These are phyloP conservation scores for Nemania sp. DNA, from an alignment of 2,329 filamentous ascomycete species.

Conservation along the genomic window DNA sequence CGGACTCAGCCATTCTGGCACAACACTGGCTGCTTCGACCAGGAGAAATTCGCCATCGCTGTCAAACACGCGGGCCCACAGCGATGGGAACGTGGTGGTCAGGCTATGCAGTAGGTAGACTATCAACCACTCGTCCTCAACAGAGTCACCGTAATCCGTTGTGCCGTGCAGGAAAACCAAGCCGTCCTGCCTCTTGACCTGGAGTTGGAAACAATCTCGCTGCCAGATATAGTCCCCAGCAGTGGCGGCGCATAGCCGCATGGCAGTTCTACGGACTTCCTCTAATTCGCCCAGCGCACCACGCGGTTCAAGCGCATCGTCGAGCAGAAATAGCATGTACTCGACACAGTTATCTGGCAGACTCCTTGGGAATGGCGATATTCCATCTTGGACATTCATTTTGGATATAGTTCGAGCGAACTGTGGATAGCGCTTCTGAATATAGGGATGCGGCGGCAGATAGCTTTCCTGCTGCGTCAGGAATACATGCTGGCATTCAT, in stretches of 20 bases:
- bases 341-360: slow-evolving; percentile 84
- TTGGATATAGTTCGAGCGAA: not conserved
- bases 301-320: slow-evolving; percentile 57
- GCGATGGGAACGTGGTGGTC: slow-evolving; percentile 68
- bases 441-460: no score
- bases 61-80: slow-evolving; percentile 85
- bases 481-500: no score
- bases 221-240: slow-evolving; percentile 96
- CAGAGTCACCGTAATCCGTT: slow-evolving; percentile 89
- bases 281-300: slow-evolving; percentile 69
- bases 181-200: slow-evolving; percentile 60
- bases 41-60: slow-evolving; percentile 94
- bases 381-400: slow-evolving; percentile 34
- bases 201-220: slow-evolving; percentile 75
- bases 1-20: slow-evolving; percentile 89
- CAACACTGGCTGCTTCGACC: slow-evolving; percentile 84
- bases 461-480: not conserved
- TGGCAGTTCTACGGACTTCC: slow-evolving; percentile 69
- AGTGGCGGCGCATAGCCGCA: slow-evolving; percentile 62
- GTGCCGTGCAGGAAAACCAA: slow-evolving; percentile 70
- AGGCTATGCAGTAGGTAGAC: slow-evolving; percentile 86
- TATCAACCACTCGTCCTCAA: slow-evolving; percentile 97
- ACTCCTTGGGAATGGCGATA: slow-evolving; percentile 41
- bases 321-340: slow-evolving; percentile 76
- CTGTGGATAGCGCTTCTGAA: no score